A percentile compares a stretch with the other conserved stretches of the same genome.
Evolutionary conservation across 1,284 basidiomycete genomes (phyloP).

Genomic region (Butyriboletus appendiculatus): DNA sequence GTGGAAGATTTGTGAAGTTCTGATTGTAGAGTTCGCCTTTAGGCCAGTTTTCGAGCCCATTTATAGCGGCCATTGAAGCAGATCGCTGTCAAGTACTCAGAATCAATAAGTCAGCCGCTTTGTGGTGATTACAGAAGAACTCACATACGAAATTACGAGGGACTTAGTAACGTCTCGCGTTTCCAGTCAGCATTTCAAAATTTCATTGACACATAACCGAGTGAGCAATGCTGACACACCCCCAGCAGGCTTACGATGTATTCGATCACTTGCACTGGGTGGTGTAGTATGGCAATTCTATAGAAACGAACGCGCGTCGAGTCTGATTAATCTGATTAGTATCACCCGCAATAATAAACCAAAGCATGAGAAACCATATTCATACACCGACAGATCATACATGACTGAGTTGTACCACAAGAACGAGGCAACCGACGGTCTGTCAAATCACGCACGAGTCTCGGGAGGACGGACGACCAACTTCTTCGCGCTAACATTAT

Average conservation of each 20-base stretch:
- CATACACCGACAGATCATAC: background rate
- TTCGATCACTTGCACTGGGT: too few relatives aligned
- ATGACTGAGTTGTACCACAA: background rate
- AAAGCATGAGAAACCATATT: background rate
- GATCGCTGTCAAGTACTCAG: background rate
- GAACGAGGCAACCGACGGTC: background rate
- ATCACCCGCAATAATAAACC: background rate
- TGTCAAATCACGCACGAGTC: slow-evolving; percentile 10
- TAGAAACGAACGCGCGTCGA: background rate
- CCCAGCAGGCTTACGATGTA: too few relatives aligned
- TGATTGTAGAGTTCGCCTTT: background rate
- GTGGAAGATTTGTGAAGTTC: too few relatives aligned
- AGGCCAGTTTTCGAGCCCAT: background rate
- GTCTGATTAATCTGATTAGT: too few relatives aligned
- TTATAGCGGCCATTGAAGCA: background rate
- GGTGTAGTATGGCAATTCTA: background rate
- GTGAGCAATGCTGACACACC: too few relatives aligned
- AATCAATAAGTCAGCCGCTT: background rate
- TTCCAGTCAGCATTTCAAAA: too few relatives aligned
- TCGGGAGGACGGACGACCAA: slow-evolving; percentile 22
- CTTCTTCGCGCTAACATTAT: slow-evolving; percentile 21
- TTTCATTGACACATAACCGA: too few relatives aligned
- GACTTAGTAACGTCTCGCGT: too few relatives aligned
- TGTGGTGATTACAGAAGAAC: too few relatives aligned
- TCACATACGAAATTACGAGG: background rate